Conservation (phyloP, 148 eudicot genomes). For the Rhododendron mucronatum region DNA sequence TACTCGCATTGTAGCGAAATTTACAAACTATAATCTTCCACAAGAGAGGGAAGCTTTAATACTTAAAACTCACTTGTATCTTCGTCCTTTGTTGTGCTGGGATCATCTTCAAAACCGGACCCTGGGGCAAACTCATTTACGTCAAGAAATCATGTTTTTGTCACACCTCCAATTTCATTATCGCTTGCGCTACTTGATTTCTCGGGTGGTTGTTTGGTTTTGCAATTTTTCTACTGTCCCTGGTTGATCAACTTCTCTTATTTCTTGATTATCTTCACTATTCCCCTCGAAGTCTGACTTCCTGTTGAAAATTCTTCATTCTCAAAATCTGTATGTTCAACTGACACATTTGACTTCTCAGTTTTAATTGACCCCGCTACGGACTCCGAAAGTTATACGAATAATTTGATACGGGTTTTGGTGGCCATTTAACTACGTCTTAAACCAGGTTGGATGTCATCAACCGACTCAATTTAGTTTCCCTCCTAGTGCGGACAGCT, state of each 20-base stretch:
- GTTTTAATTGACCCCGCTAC: constrained; percentile 47
- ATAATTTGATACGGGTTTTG: constrained; percentile 40
- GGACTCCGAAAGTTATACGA: constrained; percentile 55
- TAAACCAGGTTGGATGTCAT: constrained; percentile 48
- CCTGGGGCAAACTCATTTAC: too few species aligned
- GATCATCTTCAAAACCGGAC: constrained; percentile 67
- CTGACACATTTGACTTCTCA: constrained; percentile 35
- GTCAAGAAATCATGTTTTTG: constrained; percentile 45
- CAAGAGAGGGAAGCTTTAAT: background rate
- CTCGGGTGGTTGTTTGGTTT: constrained; percentile 25
- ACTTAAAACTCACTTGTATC: constrained; percentile 31
- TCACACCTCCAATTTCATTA: constrained; percentile 2
- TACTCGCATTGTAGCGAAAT: background rate
- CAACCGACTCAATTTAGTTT: constrained; percentile 44
- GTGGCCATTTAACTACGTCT: constrained; percentile 76
- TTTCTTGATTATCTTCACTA: constrained; percentile 22
- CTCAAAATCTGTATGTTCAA: constrained; percentile 33
- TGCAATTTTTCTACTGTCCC: constrained; percentile 5
- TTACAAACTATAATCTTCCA: background rate
- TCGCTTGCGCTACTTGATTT: constrained; percentile 23
- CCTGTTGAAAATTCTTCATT: constrained; percentile 40
- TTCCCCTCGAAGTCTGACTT: constrained; percentile 48
- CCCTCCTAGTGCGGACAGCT: constrained; percentile 48
- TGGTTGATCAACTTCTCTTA: constrained; percentile 19
- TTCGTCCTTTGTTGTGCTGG: constrained; percentile 48